Evolutionary conservation across 345 rosid species (phyloP).

Genomic region (Gossypium anomalum): DNA sequence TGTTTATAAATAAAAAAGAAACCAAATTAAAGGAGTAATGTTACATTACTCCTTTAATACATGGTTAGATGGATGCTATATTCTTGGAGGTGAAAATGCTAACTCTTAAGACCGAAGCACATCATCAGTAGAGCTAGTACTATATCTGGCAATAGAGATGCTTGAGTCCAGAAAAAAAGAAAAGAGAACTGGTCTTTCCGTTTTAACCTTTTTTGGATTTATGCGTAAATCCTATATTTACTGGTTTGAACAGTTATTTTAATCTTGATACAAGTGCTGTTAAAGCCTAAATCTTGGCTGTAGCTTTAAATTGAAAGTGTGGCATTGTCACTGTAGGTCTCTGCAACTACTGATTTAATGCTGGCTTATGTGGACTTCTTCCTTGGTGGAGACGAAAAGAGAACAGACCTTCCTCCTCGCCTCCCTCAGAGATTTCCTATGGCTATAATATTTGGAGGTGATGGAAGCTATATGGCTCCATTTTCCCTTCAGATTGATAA

Average conservation of each 20-base stretch:
- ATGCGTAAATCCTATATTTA: neutral
- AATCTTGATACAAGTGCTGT: neutral
- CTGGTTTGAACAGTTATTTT: neutral
- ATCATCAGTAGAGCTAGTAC: neutral
- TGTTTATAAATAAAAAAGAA: neutral
- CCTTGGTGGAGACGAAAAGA: constrained; percentile 99
- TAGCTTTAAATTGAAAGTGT: neutral
- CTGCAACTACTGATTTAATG: constrained; percentile 93
- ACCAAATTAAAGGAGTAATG: neutral
- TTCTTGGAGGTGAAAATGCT: constrained; percentile 2
- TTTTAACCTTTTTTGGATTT: neutral
- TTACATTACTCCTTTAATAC: neutral
- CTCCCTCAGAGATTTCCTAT: constrained; percentile 77
- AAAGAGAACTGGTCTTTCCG: neutral
- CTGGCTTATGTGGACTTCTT: constrained; percentile 95
- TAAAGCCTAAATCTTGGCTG: neutral
- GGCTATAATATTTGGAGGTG: constrained; percentile 88
- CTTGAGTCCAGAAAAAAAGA: neutral
- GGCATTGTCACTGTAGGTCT: constrained; percentile 49
- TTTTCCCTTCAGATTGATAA: constrained; percentile 91
- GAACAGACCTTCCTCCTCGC: constrained; percentile 91
- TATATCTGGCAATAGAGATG: neutral
- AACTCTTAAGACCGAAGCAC: neutral
- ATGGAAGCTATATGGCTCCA: constrained; percentile 97
- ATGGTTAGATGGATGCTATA: neutral